A percentile compares a stretch with the other conserved stretches of the same genome.
phyloP scores from a whole-genome alignment of 805 yeast genomes.

The Saturnispora serradocipensis region DNA sequence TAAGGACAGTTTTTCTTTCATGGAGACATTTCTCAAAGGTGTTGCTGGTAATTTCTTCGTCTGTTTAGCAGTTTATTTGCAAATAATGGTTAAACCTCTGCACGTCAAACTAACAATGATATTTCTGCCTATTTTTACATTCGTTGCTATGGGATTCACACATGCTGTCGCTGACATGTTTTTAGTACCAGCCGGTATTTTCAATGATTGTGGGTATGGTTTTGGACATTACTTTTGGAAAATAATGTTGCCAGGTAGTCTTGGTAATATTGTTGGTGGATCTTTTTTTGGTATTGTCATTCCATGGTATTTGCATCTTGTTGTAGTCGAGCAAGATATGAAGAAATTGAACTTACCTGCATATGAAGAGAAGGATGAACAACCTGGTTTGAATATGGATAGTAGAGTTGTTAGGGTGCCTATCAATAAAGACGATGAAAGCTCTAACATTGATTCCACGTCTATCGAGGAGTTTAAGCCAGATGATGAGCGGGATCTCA shows the following conservation, averaged over 20 bases:
- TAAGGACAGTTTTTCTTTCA: conserved; percentile 39
- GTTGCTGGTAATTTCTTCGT: conserved; percentile 75
- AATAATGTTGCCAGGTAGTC: conserved; percentile 54
- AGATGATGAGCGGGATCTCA: conserved; percentile 12
- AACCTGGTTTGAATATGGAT: conserved; percentile 67
- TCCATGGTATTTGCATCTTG: conserved; percentile 67
- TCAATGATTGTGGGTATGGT: conserved; percentile 55
- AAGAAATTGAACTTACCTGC: conserved; percentile 51
- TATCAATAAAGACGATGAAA: neutral
- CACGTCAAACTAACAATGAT: conserved; percentile 65
- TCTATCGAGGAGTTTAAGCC: conserved; percentile 12
- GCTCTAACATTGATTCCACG: conserved; percentile 1
- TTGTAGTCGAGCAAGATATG: conserved; percentile 65
- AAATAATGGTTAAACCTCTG: conserved; percentile 67
- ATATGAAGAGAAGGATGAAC: conserved; percentile 69
- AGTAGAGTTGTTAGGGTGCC: conserved; percentile 58
- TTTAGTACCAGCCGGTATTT: conserved; percentile 52
- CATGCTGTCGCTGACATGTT: conserved; percentile 83
- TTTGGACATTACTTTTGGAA: conserved; percentile 68
- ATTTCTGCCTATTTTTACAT: conserved; percentile 62
- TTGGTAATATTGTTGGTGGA: conserved; percentile 82
- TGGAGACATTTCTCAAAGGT: conserved; percentile 57
- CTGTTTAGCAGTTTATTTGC: conserved; percentile 65
- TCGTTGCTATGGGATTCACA: conserved; percentile 70
- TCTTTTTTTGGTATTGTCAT: conserved; percentile 49